Conservation (phyloP, 441 rosid genomes). For the Erodium trifolium region DNA sequence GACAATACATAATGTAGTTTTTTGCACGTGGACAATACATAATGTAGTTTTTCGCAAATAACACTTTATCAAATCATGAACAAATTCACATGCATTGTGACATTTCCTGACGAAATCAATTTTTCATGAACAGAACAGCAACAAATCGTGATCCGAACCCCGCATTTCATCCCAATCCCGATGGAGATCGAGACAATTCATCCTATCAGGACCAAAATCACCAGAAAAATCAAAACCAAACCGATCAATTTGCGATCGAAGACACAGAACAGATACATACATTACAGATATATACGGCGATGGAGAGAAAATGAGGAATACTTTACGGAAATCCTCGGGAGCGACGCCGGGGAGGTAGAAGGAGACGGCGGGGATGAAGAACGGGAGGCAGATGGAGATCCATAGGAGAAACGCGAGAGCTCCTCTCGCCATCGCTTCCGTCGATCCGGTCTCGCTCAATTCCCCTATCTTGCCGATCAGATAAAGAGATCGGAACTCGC, state of each 20-base stretch:
- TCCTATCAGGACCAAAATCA: too few relatives aligned
- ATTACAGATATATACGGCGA: too few relatives aligned
- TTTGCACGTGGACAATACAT: too few relatives aligned
- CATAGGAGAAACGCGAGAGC: slow-evolving; percentile 25
- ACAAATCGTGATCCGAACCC: not conserved
- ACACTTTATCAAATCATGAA: too few relatives aligned
- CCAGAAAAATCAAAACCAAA: not conserved
- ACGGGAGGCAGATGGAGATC: slow-evolving; percentile 31
- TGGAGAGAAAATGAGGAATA: slow-evolving; percentile 10
- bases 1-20: too few relatives aligned
- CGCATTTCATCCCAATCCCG: not conserved
- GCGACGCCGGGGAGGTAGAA: slow-evolving; percentile 96
- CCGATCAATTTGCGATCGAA: not conserved
- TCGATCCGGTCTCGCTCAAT: slow-evolving; percentile 25
- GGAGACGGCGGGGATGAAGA: slow-evolving; percentile 31
- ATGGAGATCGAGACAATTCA: too few relatives aligned
- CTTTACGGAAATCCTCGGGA: slow-evolving; percentile 70
- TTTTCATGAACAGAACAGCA: not conserved
- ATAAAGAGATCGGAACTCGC: not conserved
- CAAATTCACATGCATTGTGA: too few relatives aligned
- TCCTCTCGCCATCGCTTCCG: slow-evolving; percentile 41
- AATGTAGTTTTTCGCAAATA: too few relatives aligned
- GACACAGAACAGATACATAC: too few relatives aligned
- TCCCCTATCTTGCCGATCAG: slow-evolving; percentile 2
- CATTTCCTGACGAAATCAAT: not conserved